These are phyloP conservation scores for Populus hybrid DNA, from an alignment of 441 rosid genomes.

Conservation along the genomic window DNA sequence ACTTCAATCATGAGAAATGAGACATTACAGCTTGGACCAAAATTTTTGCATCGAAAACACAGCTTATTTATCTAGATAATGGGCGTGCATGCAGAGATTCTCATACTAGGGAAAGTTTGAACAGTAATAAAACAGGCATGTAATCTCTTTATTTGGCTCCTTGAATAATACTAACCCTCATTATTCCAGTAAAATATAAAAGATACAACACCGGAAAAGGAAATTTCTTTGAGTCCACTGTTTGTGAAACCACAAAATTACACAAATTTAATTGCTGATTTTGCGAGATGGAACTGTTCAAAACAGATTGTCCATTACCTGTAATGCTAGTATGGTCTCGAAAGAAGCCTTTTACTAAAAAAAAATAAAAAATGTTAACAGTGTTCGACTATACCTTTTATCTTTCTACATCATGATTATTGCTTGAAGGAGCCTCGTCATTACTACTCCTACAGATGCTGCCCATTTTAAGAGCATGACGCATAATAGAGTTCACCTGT, in stretches of 20 bases:
- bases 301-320: slow-evolving; percentile 5
- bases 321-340: neutral
- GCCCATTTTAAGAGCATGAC: slow-evolving; percentile 42
- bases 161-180: neutral
- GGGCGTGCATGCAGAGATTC: neutral
- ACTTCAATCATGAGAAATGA: too few relatives aligned
- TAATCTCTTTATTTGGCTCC: neutral
- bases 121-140: neutral
- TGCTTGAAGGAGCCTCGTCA: slow-evolving; percentile 20
- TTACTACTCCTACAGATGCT: slow-evolving; percentile 24
- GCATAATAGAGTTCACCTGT: slow-evolving; percentile 61
- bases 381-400: slow-evolving; percentile 6
- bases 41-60: too few relatives aligned
- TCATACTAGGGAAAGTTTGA: neutral
- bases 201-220: neutral
- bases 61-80: too few relatives aligned
- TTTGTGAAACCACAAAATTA: slow-evolving; percentile 20
- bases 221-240: neutral
- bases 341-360: neutral
- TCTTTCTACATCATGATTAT: slow-evolving; percentile 31
- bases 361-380: neutral
- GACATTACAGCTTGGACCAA: too few relatives aligned
- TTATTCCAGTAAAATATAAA: neutral
- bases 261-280: neutral
- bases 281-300: slow-evolving; percentile 2